Conservation (phyloP, 2,329 filamentous ascomycete genomes). For the Calonectria pseudoreteaudii region DNA sequence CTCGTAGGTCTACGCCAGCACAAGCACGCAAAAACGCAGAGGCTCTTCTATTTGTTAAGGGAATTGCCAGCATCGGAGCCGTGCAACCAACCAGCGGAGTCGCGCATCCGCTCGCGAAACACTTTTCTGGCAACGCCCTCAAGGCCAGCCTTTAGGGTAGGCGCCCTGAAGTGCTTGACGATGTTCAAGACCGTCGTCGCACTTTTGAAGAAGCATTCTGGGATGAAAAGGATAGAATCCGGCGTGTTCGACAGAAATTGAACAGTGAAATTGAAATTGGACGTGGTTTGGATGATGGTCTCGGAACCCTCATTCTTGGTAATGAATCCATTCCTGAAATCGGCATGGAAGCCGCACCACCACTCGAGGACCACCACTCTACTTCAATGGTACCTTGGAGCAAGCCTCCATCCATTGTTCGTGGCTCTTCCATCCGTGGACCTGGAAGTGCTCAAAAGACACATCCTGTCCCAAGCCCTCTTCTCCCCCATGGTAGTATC, state of each 20-base stretch:
- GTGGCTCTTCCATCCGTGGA: constrained; percentile 59
- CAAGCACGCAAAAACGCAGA: constrained; percentile 55
- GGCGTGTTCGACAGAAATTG: constrained; percentile 54
- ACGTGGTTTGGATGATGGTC: constrained; percentile 40
- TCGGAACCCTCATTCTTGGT: constrained; percentile 47
- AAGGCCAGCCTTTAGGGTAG: constrained; percentile 47
- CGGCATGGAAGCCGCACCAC: constrained; percentile 74
- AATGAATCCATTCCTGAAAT: constrained; percentile 69
- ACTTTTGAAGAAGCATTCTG: constrained; percentile 58
- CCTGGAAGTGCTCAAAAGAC: constrained; percentile 52
- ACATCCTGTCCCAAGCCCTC: constrained; percentile 49
- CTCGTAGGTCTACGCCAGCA: constrained; percentile 39
- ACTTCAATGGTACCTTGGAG: constrained; percentile 67
- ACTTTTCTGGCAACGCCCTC: constrained; percentile 59
- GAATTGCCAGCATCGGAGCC: constrained; percentile 49
- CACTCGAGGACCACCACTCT: constrained; percentile 74
- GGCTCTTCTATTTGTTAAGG: constrained; percentile 47
- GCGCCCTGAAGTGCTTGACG: constrained; percentile 33
- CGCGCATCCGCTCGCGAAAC: constrained; percentile 56
- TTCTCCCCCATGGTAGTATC: constrained; percentile 51
- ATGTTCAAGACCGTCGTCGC: constrained; percentile 52
- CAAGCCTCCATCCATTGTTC: constrained; percentile 57
- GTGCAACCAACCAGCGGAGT: constrained; percentile 41
- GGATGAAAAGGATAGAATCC: constrained; percentile 48
- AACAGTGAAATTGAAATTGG: constrained; percentile 45